These are phyloP conservation scores for Corylus heterophylla DNA, from an alignment of 306 rosid genomes.

Conservation along the genomic window DNA sequence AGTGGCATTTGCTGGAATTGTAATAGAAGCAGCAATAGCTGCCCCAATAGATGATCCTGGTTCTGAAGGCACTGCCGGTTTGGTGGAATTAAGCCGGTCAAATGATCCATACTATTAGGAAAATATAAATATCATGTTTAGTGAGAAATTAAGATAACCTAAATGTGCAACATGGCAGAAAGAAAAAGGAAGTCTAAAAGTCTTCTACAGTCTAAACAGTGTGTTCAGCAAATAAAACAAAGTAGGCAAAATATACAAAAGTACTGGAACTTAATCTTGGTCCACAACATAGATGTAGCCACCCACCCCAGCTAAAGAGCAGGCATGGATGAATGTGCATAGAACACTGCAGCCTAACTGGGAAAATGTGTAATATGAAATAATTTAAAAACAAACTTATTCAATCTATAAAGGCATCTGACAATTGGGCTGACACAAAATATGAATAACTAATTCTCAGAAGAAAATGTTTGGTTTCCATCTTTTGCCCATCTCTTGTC, in stretches of 20 bases:
- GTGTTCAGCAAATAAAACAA: background rate
- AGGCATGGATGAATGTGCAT: background rate
- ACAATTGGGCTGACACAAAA: background rate
- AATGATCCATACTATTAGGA: constrained; percentile 77
- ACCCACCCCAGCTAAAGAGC: background rate
- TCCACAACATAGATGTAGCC: background rate
- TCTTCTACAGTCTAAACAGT: background rate
- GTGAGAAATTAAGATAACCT: background rate
- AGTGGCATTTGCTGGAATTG: constrained; percentile 58
- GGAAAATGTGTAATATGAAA: too few species aligned
- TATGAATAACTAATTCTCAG: background rate
- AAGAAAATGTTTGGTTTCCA: too few species aligned
- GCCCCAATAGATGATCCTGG: constrained; percentile 93
- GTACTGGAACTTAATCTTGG: background rate
- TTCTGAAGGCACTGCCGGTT: constrained; percentile 58
- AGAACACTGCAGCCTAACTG: too few species aligned
- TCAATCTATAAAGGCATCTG: background rate
- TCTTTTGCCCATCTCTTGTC: too few species aligned
- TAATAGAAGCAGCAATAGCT: constrained; percentile 87
- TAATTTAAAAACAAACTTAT: too few species aligned
- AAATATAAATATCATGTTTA: constrained; percentile 17
- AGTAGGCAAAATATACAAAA: background rate
- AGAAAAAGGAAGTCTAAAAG: too few species aligned
- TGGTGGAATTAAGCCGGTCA: constrained; percentile 54
- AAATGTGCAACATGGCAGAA: background rate